Evolutionary conservation across 1,139 yeast species (phyloP).

Genomic region (Blastobotrys malaysiensis): DNA sequence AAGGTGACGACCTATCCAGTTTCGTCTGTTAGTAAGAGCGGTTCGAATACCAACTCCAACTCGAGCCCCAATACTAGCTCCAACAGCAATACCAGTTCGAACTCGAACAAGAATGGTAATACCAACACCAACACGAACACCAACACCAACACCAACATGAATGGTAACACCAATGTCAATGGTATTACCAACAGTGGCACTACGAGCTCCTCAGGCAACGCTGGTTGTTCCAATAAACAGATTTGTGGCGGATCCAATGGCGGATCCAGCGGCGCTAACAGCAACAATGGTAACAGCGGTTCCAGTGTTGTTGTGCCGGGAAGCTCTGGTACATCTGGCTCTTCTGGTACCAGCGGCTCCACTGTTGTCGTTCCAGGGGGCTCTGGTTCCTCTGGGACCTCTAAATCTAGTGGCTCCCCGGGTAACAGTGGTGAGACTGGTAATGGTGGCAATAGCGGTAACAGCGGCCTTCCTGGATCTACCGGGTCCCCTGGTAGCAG

Average conservation of each 20-base stretch:
- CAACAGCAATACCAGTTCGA: neutral
- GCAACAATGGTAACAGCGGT: too few relatives aligned
- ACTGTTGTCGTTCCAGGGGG: too few relatives aligned
- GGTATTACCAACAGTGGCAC: neutral
- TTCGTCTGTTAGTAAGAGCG: neutral
- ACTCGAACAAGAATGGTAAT: neutral
- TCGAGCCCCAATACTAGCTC: neutral
- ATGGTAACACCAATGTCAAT: neutral
- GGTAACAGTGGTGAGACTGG: neutral
- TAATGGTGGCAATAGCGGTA: too few relatives aligned
- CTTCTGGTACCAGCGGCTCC: too few relatives aligned
- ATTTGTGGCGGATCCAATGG: neutral
- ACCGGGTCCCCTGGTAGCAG: too few relatives aligned
- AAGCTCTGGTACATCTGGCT: too few relatives aligned
- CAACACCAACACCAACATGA: neutral
- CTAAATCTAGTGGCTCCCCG: neutral
- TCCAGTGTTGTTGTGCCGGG: too few relatives aligned
- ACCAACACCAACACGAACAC: neutral
- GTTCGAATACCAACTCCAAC: neutral
- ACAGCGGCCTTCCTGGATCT: neutral
- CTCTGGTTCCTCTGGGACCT: too few relatives aligned
- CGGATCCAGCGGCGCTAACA: neutral
- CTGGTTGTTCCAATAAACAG: too few relatives aligned
- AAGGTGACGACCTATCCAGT: neutral
- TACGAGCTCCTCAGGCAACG: neutral